A percentile compares a stretch with the other conserved stretches of the same genome.
Conservation (phyloP, 352 stramenopile species). For the Halophytophthora polymorphica region DNA sequence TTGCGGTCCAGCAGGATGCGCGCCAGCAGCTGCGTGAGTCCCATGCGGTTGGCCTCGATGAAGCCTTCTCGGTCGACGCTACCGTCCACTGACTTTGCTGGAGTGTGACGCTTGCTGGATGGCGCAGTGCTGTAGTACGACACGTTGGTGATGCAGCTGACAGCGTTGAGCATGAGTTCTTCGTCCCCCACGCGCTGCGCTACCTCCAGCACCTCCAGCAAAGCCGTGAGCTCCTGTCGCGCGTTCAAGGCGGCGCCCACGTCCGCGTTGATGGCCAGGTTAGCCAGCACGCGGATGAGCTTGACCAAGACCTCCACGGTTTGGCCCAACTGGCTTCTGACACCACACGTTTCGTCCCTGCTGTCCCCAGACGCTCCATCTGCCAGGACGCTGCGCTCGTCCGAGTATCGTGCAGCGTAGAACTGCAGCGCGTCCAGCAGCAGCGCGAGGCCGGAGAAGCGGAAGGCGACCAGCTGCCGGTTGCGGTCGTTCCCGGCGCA, state of each 20-base stretch:
- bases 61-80: conserved; percentile 20
- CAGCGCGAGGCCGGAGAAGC: conserved; percentile 24
- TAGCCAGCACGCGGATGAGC: conserved; percentile 75
- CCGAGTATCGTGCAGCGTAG: conserved; percentile 39
- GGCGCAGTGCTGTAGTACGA: conserved; percentile 56
- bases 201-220: conserved; percentile 47
- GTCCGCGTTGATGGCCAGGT: conserved; percentile 76
- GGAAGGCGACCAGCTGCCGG: conserved; percentile 36
- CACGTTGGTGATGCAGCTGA: conserved; percentile 88
- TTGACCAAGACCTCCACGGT: conserved; percentile 77
- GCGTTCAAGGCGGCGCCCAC: conserved; percentile 46
- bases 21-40: conserved; percentile 35
- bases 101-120: not conserved
- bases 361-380: not conserved
- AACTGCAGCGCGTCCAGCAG: conserved; percentile 47
- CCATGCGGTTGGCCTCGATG: conserved; percentile 41
- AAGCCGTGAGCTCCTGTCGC: conserved; percentile 21
- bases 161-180: conserved; percentile 87
- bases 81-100: not conserved
- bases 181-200: conserved; percentile 41
- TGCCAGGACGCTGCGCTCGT: not conserved
- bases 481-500: conserved; percentile 84
- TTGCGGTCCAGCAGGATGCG: conserved; percentile 68
- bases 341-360: conserved; percentile 11
- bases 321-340: conserved; percentile 12